These are phyloP conservation scores for Nannizziopsis barbatae DNA, from an alignment of 2,329 filamentous ascomycete species.

Conservation along the genomic window DNA sequence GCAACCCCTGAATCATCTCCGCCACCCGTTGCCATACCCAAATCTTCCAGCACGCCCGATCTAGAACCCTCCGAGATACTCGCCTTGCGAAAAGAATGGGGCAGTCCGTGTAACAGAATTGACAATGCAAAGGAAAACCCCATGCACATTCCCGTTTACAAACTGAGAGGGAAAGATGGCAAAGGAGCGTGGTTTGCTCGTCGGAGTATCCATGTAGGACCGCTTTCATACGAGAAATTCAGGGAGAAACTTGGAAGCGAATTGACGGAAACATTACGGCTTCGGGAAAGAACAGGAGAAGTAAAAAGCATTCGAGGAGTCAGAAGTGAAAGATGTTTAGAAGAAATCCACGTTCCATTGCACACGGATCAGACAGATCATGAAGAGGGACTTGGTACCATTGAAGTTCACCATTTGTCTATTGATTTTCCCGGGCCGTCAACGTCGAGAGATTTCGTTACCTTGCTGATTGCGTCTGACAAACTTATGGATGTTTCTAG, in stretches of 20 bases:
- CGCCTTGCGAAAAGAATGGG: conserved; percentile 68
- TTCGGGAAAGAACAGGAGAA: conserved; percentile 59
- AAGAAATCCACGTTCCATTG: conserved; percentile 48
- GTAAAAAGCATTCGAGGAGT: conserved; percentile 73
- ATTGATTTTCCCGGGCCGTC: conserved; percentile 86
- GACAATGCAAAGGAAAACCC: conserved; percentile 62
- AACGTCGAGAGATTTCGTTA: conserved; percentile 77
- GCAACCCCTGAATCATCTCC: background rate
- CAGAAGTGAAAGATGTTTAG: conserved; percentile 65
- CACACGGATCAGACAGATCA: conserved; percentile 21
- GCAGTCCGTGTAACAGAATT: conserved; percentile 60
- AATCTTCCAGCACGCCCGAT: conserved; percentile 38
- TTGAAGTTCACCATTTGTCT: conserved; percentile 66
- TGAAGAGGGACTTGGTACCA: conserved; percentile 12
- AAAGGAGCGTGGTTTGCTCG: conserved; percentile 84
- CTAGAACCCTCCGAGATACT: conserved; percentile 44
- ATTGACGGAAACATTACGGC: conserved; percentile 65
- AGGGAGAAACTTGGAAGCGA: conserved; percentile 64
- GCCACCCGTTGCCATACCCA: background rate
- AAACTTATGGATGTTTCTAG: conserved; percentile 27
- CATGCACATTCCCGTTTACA: conserved; percentile 65
- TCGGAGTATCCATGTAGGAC: conserved; percentile 65
- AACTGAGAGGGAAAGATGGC: conserved; percentile 65
- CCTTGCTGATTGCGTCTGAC: conserved; percentile 58
- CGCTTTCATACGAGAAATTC: conserved; percentile 63